phyloP scores from a whole-genome alignment of 2,329 filamentous ascomycete species.

The Pyricularia sp. region DNA sequence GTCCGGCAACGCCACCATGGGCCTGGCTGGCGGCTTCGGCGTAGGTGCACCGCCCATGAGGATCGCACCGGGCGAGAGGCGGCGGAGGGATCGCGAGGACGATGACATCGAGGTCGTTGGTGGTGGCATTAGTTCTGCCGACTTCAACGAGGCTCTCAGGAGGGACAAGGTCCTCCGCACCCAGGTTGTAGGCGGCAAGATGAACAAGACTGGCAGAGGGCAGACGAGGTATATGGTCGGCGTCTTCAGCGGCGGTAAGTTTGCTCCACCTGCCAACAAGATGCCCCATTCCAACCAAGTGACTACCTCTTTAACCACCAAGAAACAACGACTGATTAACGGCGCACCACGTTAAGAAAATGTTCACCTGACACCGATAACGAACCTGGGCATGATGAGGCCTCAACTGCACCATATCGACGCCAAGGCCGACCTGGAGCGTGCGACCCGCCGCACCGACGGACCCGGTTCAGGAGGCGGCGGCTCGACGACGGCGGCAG shows the following conservation, averaged over 20 bases:
- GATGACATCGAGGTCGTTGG: constrained; percentile 16
- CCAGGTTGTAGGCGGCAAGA: constrained; percentile 74
- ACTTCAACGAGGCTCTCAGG: constrained; percentile 55
- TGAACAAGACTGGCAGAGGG: constrained; percentile 45
- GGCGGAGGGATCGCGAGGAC: background rate
- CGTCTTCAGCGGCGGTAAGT: constrained; percentile 70
- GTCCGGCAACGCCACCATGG: constrained; percentile 48
- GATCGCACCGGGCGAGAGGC: constrained; percentile 2
- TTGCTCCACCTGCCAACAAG: background rate
- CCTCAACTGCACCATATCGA: constrained; percentile 91
- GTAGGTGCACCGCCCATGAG: constrained; percentile 34
- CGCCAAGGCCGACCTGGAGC: constrained; percentile 61
- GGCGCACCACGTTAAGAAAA: constrained; percentile 41
- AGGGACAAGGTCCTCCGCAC: constrained; percentile 61
- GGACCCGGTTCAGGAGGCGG: constrained; percentile 15
- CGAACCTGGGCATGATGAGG: constrained; percentile 74
- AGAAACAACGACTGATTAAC: background rate
- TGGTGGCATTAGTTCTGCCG: constrained; percentile 33
- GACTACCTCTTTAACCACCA: background rate
- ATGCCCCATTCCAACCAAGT: background rate
- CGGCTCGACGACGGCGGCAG: constrained; percentile 18
- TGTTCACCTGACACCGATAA: constrained; percentile 73
- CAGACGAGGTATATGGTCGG: constrained; percentile 82
- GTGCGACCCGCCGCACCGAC: constrained; percentile 15
- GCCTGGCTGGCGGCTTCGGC: constrained; percentile 61